Conservation (phyloP, 495 filamentous ascomycete genomes). For the Cairneyella variabilis region DNA sequence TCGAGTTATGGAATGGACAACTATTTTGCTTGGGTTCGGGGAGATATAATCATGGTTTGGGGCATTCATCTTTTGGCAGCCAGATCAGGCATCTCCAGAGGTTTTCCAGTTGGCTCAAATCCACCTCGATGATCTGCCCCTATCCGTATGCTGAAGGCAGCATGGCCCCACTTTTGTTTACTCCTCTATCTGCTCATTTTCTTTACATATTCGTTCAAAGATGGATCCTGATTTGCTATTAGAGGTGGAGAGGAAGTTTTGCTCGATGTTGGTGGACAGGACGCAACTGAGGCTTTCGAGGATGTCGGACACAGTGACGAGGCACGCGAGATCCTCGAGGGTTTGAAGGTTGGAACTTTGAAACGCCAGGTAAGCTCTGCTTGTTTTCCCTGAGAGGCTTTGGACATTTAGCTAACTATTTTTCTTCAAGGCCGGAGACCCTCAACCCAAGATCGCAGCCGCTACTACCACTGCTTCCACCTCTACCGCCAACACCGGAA, state of each 20-base stretch:
- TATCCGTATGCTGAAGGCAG: background rate
- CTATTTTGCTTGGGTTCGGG: background rate
- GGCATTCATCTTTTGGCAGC: too few species aligned
- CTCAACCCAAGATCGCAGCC: slow-evolving; percentile 56
- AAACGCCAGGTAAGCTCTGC: slow-evolving; percentile 72
- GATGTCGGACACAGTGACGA: slow-evolving; percentile 99
- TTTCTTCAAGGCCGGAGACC: slow-evolving; percentile 71
- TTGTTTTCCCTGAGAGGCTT: slow-evolving; percentile 16
- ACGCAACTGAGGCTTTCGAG: slow-evolving; percentile 97
- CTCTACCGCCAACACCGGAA: slow-evolving; percentile 49
- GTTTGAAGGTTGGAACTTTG: slow-evolving; percentile 71
- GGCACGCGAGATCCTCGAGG: slow-evolving; percentile 87
- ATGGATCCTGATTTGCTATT: slow-evolving; percentile 18
- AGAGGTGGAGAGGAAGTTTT: slow-evolving; percentile 99
- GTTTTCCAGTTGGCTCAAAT: background rate
- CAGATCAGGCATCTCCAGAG: too few species aligned
- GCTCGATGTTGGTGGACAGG: slow-evolving; percentile 92
- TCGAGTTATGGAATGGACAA: background rate
- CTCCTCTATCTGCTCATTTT: background rate
- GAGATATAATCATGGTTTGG: too few species aligned
- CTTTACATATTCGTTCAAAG: background rate
- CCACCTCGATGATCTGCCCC: background rate
- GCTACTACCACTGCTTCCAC: slow-evolving; percentile 42
- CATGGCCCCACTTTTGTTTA: slow-evolving; percentile 13
- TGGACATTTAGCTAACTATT: slow-evolving; percentile 10